Percentiles rank a stretch among this genome's conserved stretches.
Conservation (phyloP, 805 yeast species). For the Maudiozyma turicensis region DNA sequence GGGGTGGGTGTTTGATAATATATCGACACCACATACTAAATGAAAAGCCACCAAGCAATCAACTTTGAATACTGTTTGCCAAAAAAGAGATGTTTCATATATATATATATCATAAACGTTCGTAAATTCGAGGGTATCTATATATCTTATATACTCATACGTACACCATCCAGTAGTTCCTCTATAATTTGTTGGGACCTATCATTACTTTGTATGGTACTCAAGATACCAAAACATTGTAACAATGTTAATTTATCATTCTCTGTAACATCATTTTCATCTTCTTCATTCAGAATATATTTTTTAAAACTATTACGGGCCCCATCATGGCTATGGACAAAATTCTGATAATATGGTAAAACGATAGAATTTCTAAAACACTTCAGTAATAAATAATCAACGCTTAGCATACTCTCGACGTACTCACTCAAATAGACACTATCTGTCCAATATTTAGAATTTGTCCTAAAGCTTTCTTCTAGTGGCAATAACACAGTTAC, state of each 20-base stretch:
- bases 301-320: slow-evolving; percentile 25
- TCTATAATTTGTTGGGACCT: slow-evolving; percentile 52
- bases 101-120: background rate
- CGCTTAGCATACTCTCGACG: slow-evolving; percentile 17
- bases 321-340: slow-evolving; percentile 26
- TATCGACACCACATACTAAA: too few relatives aligned
- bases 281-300: slow-evolving; percentile 29
- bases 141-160: slow-evolving; percentile 25
- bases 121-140: background rate
- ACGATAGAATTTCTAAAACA: slow-evolving; percentile 45
- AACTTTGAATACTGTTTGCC: background rate
- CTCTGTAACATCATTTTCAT: slow-evolving; percentile 34
- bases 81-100: background rate
- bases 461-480: slow-evolving; percentile 20
- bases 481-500: slow-evolving; percentile 56
- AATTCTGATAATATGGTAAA: slow-evolving; percentile 41
- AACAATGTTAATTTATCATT: slow-evolving; percentile 36
- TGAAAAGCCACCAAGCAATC: too few relatives aligned
- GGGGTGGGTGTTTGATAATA: too few relatives aligned
- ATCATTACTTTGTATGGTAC: slow-evolving; percentile 43
- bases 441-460: slow-evolving; percentile 25
- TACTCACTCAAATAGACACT: slow-evolving; percentile 6
- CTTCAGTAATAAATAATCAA: slow-evolving; percentile 34
- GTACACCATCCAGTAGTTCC: slow-evolving; percentile 33
- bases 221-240: slow-evolving; percentile 54